Evolutionary conservation across 345 rosid species (phyloP).

Genomic region (Lepidium sativum): DNA sequence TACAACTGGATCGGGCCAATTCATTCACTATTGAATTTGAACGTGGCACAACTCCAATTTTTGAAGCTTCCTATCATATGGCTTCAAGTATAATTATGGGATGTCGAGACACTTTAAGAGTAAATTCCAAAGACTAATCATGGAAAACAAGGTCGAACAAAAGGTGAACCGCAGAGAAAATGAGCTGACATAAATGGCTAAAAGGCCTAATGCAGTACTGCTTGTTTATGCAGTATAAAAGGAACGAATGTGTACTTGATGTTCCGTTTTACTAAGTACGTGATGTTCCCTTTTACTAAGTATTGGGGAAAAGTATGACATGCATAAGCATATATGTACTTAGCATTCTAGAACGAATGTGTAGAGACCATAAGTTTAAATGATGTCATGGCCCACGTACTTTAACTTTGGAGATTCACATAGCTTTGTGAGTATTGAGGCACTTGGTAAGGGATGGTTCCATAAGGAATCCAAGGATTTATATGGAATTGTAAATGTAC

Average conservation of each 20-base stretch:
- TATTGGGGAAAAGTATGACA: not conserved
- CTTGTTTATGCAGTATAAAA: not conserved
- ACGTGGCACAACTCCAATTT: too few species aligned
- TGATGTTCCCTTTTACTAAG: not conserved
- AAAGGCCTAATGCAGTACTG: not conserved
- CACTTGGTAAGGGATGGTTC: not conserved
- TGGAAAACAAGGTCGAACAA: not conserved
- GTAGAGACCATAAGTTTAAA: not conserved
- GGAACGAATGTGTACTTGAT: fast-evolving
- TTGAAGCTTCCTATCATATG: too few species aligned
- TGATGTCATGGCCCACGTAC: not conserved
- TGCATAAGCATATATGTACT: not conserved
- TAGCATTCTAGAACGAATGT: not conserved
- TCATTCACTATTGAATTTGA: too few species aligned
- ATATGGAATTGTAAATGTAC: not conserved
- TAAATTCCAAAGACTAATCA: not conserved
- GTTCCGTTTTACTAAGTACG: not conserved
- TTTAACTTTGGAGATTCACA: not conserved
- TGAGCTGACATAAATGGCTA: fast-evolving
- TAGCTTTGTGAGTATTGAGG: not conserved
- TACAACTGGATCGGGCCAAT: not conserved
- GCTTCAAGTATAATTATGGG: not conserved
- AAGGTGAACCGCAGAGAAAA: not conserved
- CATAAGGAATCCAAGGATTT: not conserved
- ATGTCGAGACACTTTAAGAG: not conserved